Evolutionary conservation across 441 rosid species (phyloP), one percentile per base, ranked within the genome.

Genomic region (Biscutella auriculata): DNA sequence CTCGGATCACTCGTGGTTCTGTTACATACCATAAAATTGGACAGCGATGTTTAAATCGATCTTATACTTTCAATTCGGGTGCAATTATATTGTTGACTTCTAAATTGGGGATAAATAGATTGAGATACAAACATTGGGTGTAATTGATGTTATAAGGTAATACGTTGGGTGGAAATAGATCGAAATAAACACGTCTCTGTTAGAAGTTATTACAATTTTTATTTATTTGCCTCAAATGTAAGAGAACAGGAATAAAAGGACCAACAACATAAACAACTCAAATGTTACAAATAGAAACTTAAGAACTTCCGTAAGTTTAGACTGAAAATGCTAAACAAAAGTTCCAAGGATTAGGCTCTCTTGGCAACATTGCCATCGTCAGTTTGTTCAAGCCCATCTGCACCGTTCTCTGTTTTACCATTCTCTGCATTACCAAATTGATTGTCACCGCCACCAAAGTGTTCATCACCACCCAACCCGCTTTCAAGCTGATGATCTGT

Each of bases 321-420:
- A 27, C 52, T 60, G 53, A 55, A 61, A 53, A 63, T 25, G 53
- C 53, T 50, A 34, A 64, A 14, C 44, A 43, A 56, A 57, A 49
- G 60, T 62, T 49, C 9, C 32, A 62, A 10, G 29, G 42, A 23
- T 23, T 83, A 86, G 34, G 85, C 90, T 61, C 82, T 84, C 52
- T 86, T 89, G 33, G 85, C 83, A 45, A 71, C 77, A 62, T 81
- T 66, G 32, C 74, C 79, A 5, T 77, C 82, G 11, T 67, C 78
- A 5, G 47, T 66, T 12, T 78, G 85, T 64, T 65, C 68, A 72
- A 34, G 60, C 44, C 63, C 80, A 51, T 28, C 82, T 4, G 48
- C 32, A 9, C 65, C 63, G 47, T 27, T 66, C 42, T 57, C 73
- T 37, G 45, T 35, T 37, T 52, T 62, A 52, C 45, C 45, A 5